Evolutionary conservation across 192 early-diverging fungal species (phyloP).

Genomic region (Entomortierella chlamydospora): DNA sequence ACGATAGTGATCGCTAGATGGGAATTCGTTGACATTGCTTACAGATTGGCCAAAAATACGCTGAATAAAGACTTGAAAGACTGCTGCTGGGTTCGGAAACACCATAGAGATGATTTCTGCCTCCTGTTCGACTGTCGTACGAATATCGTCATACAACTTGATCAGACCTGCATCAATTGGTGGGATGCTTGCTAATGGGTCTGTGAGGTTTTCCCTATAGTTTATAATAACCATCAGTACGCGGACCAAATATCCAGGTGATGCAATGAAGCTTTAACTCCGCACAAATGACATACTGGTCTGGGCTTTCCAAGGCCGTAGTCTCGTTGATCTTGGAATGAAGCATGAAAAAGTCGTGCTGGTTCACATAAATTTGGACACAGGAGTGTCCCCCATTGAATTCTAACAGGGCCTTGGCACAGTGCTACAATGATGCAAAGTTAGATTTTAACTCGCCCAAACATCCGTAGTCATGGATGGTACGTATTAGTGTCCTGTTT

Average conservation of each 20-base stretch:
- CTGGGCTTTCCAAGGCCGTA: conserved; percentile 37
- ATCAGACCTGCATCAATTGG: conserved; percentile 76
- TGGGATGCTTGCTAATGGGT: conserved; percentile 67
- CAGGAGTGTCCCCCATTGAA: conserved; percentile 97
- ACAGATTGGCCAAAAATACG: conserved; percentile 97
- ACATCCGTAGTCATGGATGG: too few species aligned
- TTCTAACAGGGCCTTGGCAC: conserved; percentile 87
- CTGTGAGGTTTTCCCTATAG: conserved; percentile 60
- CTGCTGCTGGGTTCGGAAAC: conserved; percentile 89
- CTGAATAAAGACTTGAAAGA: conserved; percentile 94
- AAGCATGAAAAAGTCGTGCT: conserved; percentile 96
- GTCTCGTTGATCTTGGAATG: conserved; percentile 75
- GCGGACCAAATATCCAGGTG: not conserved
- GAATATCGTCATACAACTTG: conserved; percentile 87
- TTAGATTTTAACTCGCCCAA: too few species aligned
- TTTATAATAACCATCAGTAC: not conserved
- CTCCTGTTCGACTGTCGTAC: conserved; percentile 84
- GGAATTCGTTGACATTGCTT: conserved; percentile 12
- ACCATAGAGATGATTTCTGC: conserved; percentile 93
- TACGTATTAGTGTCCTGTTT: not conserved
- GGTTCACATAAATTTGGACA: conserved; percentile 95
- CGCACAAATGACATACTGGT: too few species aligned
- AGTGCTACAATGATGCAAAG: conserved; percentile 67
- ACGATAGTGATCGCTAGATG: too few species aligned
- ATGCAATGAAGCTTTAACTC: too few species aligned